These are phyloP conservation scores for Extremus antarcticus DNA, from an alignment of 495 filamentous ascomycete species.

Conservation along the genomic window DNA sequence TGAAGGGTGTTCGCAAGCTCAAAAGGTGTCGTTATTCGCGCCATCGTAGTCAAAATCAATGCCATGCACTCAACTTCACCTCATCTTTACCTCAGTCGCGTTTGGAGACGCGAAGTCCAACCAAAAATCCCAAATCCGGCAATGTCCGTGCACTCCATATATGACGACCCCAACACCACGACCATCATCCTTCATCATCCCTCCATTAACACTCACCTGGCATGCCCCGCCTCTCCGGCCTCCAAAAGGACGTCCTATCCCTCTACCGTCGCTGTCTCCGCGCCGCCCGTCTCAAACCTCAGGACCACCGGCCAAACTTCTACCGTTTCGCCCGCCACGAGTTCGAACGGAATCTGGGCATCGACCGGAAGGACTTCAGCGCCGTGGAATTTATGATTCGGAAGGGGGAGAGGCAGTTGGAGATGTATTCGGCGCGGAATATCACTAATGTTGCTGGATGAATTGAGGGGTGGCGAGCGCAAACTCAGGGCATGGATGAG, in stretches of 20 bases:
- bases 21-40: not conserved
- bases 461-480: not conserved
- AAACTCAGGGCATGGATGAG: too few species aligned
- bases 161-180: too few species aligned
- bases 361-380: constrained; percentile 81
- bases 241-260: constrained; percentile 80
- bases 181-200: not conserved
- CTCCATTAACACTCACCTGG: not conserved
- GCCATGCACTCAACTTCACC: too few species aligned
- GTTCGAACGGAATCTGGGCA: constrained; percentile 56
- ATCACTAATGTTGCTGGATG: constrained; percentile 51
- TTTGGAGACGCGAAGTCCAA: not conserved
- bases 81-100: not conserved
- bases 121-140: too few species aligned
- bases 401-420: constrained; percentile 74
- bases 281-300: constrained; percentile 69
- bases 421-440: constrained; percentile 69
- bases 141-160: too few species aligned
- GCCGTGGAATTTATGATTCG: constrained; percentile 82
- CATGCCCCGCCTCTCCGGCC: constrained; percentile 57
- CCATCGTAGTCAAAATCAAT: too few species aligned
- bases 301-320: constrained; percentile 28
- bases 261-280: constrained; percentile 81
- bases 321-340: constrained; percentile 44
- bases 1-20: too few species aligned